Evolutionary conservation across 768 basidiomycete genomes (phyloP).

Genomic region (Hygrocybe coccinea): DNA sequence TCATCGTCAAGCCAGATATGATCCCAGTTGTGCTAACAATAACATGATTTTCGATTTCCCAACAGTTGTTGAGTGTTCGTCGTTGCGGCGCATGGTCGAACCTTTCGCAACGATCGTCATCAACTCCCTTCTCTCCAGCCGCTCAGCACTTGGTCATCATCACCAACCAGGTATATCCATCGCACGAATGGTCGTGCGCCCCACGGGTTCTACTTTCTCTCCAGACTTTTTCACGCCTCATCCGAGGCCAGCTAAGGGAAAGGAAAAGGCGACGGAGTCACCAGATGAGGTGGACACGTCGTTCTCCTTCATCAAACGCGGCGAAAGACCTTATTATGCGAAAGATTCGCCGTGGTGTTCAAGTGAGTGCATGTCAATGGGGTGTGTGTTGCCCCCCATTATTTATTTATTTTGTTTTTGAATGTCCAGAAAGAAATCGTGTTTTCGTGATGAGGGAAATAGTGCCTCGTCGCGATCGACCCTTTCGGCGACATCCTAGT

Average conservation of each 20-base stretch:
- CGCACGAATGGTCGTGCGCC: slow-evolving; percentile 16
- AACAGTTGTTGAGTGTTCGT: slow-evolving; percentile 11
- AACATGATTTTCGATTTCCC: background rate
- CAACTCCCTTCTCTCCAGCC: slow-evolving; percentile 42
- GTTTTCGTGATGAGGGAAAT: slow-evolving; percentile 36
- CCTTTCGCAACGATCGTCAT: slow-evolving; percentile 53
- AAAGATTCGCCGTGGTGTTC: slow-evolving; percentile 48
- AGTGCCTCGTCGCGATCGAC: background rate
- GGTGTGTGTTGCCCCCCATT: background rate
- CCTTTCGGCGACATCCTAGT: slow-evolving; percentile 5
- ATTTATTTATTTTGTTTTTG: background rate
- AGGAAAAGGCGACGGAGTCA: slow-evolving; percentile 39
- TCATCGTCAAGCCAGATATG: too few relatives aligned
- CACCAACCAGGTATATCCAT: background rate
- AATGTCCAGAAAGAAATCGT: slow-evolving; percentile 32
- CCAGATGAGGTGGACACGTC: background rate
- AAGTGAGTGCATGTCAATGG: slow-evolving; percentile 32
- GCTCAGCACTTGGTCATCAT: slow-evolving; percentile 20
- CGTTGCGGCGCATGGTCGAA: slow-evolving; percentile 50
- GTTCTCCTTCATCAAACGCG: background rate
- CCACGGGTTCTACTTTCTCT: slow-evolving; percentile 21
- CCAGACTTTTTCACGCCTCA: slow-evolving; percentile 39
- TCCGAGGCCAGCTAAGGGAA: slow-evolving; percentile 49
- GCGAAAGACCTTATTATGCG: slow-evolving; percentile 43
- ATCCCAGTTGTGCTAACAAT: too few relatives aligned